A percentile compares a stretch with the other conserved stretches of the same genome.
These are phyloP conservation scores for Aureobasidium sp. DNA, from an alignment of 2,329 filamentous ascomycete species.

Conservation along the genomic window DNA sequence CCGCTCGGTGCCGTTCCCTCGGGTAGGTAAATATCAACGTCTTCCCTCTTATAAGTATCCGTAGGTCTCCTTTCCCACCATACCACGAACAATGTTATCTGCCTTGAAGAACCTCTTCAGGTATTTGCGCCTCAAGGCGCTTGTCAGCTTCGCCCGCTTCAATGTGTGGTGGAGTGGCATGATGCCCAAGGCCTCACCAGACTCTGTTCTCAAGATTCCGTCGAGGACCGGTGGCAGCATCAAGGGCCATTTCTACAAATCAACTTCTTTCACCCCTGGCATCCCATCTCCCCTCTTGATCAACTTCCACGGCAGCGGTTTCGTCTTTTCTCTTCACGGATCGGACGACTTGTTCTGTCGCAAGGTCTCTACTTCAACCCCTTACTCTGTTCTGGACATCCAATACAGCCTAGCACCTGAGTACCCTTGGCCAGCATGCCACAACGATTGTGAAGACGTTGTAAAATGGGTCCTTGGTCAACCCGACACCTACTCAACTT, in stretches of 20 bases:
- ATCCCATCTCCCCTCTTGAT: slow-evolving; percentile 25
- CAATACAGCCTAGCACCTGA: slow-evolving; percentile 40
- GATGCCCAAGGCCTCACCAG: neutral
- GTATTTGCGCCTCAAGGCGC: slow-evolving; percentile 20
- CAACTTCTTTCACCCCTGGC: neutral
- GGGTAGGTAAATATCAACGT: neutral
- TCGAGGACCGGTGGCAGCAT: slow-evolving; percentile 20
- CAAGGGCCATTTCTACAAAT: slow-evolving; percentile 22
- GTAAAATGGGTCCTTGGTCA: slow-evolving; percentile 34
- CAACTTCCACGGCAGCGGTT: slow-evolving; percentile 32
- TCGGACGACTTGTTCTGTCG: slow-evolving; percentile 35
- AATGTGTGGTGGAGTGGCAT: neutral
- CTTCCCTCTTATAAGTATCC: neutral
- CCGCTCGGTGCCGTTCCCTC: neutral
- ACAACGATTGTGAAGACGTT: slow-evolving; percentile 39
- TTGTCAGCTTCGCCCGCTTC: slow-evolving; percentile 17
- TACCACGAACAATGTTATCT: neutral
- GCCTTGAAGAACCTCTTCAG: neutral
- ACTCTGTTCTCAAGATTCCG: slow-evolving; percentile 18
- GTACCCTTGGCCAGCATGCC: slow-evolving; percentile 36
- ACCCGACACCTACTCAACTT: slow-evolving; percentile 26
- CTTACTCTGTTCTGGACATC: slow-evolving; percentile 34
- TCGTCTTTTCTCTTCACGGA: slow-evolving; percentile 31
- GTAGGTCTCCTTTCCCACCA: neutral
- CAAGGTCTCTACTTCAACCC: slow-evolving; percentile 28